Evolutionary conservation across 2,329 filamentous ascomycete genomes (phyloP), one percentile per base, ranked within the genome.

Genomic region (Pyrenochaeta sp.): DNA sequence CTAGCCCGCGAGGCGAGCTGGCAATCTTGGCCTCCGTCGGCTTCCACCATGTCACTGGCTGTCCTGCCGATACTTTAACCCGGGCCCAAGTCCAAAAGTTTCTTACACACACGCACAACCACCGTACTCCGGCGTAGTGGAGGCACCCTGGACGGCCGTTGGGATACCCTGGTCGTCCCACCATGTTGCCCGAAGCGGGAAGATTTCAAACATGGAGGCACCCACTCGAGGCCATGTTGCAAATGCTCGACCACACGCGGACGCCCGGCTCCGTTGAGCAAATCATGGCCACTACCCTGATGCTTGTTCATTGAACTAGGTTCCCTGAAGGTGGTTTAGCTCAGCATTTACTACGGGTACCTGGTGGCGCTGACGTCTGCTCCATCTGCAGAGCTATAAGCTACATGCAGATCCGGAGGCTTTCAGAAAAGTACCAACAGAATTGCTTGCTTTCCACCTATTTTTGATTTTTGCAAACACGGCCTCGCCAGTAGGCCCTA

Each of bases 61-160:
- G 37, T 51, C 58, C 45, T 49, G 30, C 51, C 49, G 59, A 56
- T 49, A 48, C 40, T 56, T 44, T 41, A 53, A 54, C 56, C 54
- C 55, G 58, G 35, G 42, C 30, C 36, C 20, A 49, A 42, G 47
- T 56, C 37, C 27, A 41, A 27, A 58, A 43, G 44, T 55, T 58
- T 52, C 50, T 62, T 62, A 61, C 59, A 60, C 57, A 56, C 66
- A 49, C 63, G 70, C 66, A 49, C 64, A 71, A 71, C 49, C 67
- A 51, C 67, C 60, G 60, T 71, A 50, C 54, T 56, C 56, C 47
- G 45, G 36, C 12, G 18, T 27, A 64, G 60, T 64, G 33, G 55
- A 40, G 32, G 12, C 43, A 56, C 61, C 64, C 59, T 69, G 60
- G 58, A 62, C 43, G 45, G 45, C 48, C 36, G 42, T 29, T 54